Evolutionary conservation across 1,284 basidiomycete genomes (phyloP).

Genomic region (Naganishia liquefaciens): DNA sequence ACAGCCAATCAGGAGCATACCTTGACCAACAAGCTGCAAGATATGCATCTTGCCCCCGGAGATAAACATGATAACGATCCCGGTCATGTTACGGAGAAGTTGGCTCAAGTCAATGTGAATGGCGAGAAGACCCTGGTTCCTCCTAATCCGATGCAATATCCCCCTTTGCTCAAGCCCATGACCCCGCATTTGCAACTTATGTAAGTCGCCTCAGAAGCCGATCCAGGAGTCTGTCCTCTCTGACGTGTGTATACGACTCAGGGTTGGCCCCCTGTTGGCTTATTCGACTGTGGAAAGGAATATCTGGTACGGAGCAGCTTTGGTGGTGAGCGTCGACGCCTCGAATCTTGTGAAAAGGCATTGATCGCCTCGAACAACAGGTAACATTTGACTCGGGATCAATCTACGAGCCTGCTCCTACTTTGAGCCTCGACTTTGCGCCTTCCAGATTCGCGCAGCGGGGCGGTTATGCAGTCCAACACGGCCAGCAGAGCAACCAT

Average conservation of each 20-base stretch:
- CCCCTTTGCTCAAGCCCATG: conserved; percentile 47
- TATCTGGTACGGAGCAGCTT: conserved; percentile 81
- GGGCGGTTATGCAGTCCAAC: conserved; percentile 4
- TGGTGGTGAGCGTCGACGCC: conserved; percentile 67
- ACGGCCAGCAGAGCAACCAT: conserved; percentile 7
- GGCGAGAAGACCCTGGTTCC: conserved; percentile 26
- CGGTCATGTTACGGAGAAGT: conserved; percentile 14
- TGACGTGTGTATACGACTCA: conserved; percentile 30
- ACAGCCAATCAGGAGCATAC: conserved; percentile 7
- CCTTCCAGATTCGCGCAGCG: conserved; percentile 40
- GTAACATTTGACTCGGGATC: conserved; percentile 70
- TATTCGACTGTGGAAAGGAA: conserved; percentile 82
- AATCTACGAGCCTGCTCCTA: conserved; percentile 73
- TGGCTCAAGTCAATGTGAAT: conserved; percentile 16
- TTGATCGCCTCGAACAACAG: conserved; percentile 43
- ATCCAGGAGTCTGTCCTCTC: background rate
- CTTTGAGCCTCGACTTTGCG: conserved; percentile 62
- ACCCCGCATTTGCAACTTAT: conserved; percentile 55
- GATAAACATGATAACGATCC: conserved; percentile 17
- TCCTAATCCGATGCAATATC: conserved; percentile 37
- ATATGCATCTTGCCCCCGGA: conserved; percentile 3
- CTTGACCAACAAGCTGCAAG: conserved; percentile 8
- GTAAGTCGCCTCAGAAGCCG: conserved; percentile 38
- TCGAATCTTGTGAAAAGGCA: background rate
- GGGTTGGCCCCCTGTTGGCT: conserved; percentile 76